These are phyloP conservation scores for Beta lomatogona DNA, from an alignment of 179 eudicot species.

Conservation along the genomic window DNA sequence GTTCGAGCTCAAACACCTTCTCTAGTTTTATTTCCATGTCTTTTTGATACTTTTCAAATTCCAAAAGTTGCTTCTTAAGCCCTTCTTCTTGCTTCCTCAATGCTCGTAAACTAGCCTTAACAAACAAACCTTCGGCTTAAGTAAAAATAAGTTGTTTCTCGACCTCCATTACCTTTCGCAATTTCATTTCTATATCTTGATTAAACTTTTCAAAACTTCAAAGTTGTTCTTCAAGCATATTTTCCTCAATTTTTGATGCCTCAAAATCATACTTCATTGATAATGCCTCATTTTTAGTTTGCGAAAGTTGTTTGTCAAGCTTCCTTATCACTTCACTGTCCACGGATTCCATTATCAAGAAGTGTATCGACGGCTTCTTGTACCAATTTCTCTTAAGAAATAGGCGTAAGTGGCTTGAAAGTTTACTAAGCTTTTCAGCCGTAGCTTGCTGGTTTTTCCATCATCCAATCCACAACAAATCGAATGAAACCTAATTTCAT, in stretches of 20 bases:
- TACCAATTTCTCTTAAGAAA: no score
- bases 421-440: no score
- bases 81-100: conserved; percentile 7
- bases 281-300: background rate
- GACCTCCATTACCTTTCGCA: conserved; percentile 10
- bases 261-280: background rate
- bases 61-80: background rate
- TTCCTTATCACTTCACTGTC: background rate
- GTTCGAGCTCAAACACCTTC: background rate
- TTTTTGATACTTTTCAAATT: background rate
- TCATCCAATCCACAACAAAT: no score
- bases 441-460: no score
- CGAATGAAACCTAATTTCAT: no score
- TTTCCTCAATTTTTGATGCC: background rate
- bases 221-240: conserved; percentile 20
- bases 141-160: background rate
- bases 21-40: background rate
- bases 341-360: no score
- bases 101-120: background rate
- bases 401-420: no score
- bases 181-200: background rate
- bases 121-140: background rate
- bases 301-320: conserved; percentile 10
- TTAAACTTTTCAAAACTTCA: background rate
- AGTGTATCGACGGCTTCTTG: no score